Percentiles rank a stretch among this genome's conserved stretches.
Conservation (phyloP, 2,329 filamentous ascomycete genomes). For the Fusarium verticillioides region DNA sequence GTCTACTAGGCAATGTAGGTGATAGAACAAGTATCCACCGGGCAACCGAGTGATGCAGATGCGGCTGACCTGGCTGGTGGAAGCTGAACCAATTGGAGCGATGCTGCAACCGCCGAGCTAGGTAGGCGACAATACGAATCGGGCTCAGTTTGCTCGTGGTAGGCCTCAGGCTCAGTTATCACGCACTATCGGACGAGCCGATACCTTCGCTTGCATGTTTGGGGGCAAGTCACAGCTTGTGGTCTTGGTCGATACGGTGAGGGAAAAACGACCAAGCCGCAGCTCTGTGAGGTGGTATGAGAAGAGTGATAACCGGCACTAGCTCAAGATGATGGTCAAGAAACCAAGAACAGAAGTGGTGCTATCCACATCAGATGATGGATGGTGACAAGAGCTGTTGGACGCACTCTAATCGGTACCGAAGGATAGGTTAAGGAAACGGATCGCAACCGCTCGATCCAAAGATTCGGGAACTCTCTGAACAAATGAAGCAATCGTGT, state of each 20-base stretch:
- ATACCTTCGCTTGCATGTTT: constrained; percentile 27
- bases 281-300: constrained; percentile 17
- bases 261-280: constrained; percentile 6
- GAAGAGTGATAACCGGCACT: constrained; percentile 15
- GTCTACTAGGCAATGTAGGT: neutral
- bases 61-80: constrained; percentile 4
- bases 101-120: constrained; percentile 25
- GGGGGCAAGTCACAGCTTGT: constrained; percentile 30
- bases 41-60: constrained; percentile 27
- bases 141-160: constrained; percentile 7
- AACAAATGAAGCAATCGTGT: constrained; percentile 16
- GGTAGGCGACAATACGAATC: neutral
- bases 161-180: constrained; percentile 32
- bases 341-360: neutral
- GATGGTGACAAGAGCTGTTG: constrained; percentile 1
- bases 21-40: constrained; percentile 15
- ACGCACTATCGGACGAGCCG: constrained; percentile 40
- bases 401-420: constrained; percentile 8
- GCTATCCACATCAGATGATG: constrained; percentile 13
- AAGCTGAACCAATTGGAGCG: constrained; percentile 26
- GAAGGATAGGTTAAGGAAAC: constrained; percentile 12
- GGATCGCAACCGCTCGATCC: constrained; percentile 15
- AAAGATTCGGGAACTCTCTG: neutral
- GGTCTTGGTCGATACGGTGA: constrained; percentile 26
- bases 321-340: constrained; percentile 11